phyloP scores from a whole-genome alignment of 495 filamentous ascomycete species.

The Hypoxylon rickii region DNA sequence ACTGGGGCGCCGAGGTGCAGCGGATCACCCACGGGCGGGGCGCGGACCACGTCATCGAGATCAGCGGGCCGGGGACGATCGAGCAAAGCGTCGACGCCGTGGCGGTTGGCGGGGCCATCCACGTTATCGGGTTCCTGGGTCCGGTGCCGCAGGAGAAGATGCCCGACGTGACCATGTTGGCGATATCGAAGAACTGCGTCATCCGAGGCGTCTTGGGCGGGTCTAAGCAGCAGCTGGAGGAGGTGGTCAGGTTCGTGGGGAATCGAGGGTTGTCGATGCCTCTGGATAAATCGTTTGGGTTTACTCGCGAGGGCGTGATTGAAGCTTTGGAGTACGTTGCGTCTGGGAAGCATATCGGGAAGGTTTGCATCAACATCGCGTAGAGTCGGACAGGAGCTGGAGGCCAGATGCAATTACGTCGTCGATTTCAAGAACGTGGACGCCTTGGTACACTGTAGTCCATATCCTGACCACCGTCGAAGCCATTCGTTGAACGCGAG shows the following conservation, averaged over 20 bases:
- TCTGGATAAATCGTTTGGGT: conserved; percentile 26
- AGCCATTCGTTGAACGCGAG: conserved; percentile 10
- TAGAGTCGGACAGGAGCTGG: conserved; percentile 14
- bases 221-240: conserved; percentile 30
- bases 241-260: conserved; percentile 20
- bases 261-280: conserved; percentile 27
- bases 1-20: conserved; percentile 66
- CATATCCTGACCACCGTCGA: conserved; percentile 10
- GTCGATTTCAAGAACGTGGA: conserved; percentile 24
- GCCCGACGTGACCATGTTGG: conserved; percentile 51
- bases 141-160: conserved; percentile 46
- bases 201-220: conserved; percentile 59
- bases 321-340: conserved; percentile 37
- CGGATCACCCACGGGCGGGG: conserved; percentile 58
- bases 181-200: neutral
- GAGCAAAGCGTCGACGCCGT: conserved; percentile 58
- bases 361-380: conserved; percentile 34
- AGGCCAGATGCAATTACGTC: conserved; percentile 12
- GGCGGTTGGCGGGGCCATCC: conserved; percentile 59
- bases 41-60: conserved; percentile 64
- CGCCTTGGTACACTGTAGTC: conserved; percentile 12
- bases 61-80: conserved; percentile 59
- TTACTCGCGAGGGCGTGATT: conserved; percentile 36
- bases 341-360: conserved; percentile 36
- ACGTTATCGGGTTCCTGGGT: conserved; percentile 59